Percentiles rank a stretch among this genome's conserved stretches.
These are phyloP conservation scores for Volvox carteri DNA, from an alignment of 163 green algal species.

Conservation along the genomic window DNA sequence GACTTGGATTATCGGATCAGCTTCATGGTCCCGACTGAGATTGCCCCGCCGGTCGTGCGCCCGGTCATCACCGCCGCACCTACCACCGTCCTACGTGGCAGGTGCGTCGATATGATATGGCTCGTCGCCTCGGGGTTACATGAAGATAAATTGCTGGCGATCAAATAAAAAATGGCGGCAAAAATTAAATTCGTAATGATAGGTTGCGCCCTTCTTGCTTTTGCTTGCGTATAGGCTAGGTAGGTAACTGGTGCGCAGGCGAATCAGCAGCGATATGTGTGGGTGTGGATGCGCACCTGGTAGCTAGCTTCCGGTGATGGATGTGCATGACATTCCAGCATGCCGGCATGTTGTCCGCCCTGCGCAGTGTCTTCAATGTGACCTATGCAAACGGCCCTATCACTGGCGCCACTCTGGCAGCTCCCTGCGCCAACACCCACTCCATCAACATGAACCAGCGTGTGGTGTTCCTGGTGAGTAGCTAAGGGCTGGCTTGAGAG, in stretches of 20 bases:
- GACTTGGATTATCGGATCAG: background rate
- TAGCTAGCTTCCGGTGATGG: no score
- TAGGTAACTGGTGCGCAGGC: no score
- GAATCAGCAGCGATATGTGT: background rate
- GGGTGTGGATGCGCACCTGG: no score
- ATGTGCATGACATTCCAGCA: no score
- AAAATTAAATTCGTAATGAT: no score
- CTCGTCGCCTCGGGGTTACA: background rate
- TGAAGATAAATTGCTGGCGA: no score
- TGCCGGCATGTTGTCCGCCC: no score
- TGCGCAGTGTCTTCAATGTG: background rate
- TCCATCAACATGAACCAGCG: constrained; percentile 62
- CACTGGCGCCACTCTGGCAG: constrained; percentile 51
- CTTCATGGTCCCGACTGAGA: background rate
- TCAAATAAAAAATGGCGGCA: no score
- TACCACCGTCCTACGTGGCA: background rate
- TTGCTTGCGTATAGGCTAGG: no score
- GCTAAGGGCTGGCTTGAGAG: background rate
- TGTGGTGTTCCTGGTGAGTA: constrained; percentile 43
- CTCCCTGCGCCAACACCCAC: constrained; percentile 59
- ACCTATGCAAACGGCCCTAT: background rate
- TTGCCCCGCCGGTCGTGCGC: background rate
- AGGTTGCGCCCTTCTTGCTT: no score
- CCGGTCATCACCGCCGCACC: background rate
- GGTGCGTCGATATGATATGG: background rate